Percentiles rank a stretch among this genome's conserved stretches.
Conservation (phyloP, 73 alveolate species). For the Effrenium voratum region DNA sequence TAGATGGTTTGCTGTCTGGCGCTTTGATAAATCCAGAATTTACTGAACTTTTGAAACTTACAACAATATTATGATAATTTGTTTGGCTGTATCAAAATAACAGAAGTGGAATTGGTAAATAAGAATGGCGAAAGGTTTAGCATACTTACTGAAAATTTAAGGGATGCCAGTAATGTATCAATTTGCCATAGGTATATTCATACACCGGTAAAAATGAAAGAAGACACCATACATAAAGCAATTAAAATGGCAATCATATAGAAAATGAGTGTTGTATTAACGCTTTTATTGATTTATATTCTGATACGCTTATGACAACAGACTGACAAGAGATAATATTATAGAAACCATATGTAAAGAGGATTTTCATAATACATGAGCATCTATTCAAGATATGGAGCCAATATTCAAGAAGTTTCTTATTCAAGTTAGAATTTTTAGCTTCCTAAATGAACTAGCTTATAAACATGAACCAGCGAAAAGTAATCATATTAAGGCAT, state of each 20-base stretch:
- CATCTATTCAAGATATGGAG: not conserved
- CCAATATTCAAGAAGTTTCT: not conserved
- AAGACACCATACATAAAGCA: not conserved
- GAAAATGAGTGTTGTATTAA: not conserved
- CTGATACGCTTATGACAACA: no score
- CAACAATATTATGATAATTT: not conserved
- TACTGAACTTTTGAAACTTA: not conserved
- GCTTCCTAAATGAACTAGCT: not conserved
- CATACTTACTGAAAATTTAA: not conserved
- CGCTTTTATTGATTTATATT: no score
- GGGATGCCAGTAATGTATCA: not conserved
- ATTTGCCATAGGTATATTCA: not conserved
- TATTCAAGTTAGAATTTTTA: not conserved
- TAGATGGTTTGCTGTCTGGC: no score
- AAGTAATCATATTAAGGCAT: not conserved
- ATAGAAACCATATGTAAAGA: not conserved
- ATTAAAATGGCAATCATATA: not conserved
- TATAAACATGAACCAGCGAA: not conserved
- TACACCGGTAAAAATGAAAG: not conserved
- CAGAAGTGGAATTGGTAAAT: not conserved
- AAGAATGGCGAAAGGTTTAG: not conserved
- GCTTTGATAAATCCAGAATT: not conserved
- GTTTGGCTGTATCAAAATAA: not conserved
- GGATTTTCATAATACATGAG: not conserved
- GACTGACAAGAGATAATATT: not conserved